Base-by-base conservation (phyloP, 305 asterid species). In the Solanum hybrid region DNA sequence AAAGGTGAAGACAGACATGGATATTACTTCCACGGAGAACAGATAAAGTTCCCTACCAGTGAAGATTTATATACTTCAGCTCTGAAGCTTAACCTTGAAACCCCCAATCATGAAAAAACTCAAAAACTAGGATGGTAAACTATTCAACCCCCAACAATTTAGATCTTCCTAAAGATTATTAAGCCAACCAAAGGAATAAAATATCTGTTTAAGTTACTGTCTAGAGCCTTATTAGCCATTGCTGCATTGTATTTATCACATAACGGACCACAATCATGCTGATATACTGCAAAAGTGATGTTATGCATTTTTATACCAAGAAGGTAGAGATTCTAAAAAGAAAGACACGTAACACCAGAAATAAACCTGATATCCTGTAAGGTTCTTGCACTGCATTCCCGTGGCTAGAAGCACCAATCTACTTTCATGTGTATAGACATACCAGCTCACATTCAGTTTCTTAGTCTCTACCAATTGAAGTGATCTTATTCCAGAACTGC, bases 371-470 rank as follows among this genome's bases (percentile, higher is more conserved):
- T 93, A 96, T 88, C 99, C 99, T 34, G 95, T 94, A 80, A 96
- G 92, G 91, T 94, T 95, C 95, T 92, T 96, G 97, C 96, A 94
- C 92, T 96, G 99, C 95, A 94, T 91, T 91, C 99, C 99, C 8
- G 98, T 94, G 76, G 99, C 97, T 89, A 97, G 98, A 88, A 96
- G 96, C 93, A 97, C 98, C 97, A 97, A 88, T 94, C 98, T 95
- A 93, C 99, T 97, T 92, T 97, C 99, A 91, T 96, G 99, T 22
- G 99, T 97, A 92, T 97, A 97, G 89, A 93, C 92, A 92, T 95
- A 96, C 99, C 99, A 97, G 87, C 94, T 95, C 72, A 97, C 91
- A 89, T 89, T 95, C 90, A 88, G 34, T 91, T 94, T 96, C 94
- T 95, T 97, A 46, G 95, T 92, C 94, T 96, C 99, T 36, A 91